Evolutionary conservation across 108 stramenopile genomes (phyloP).

Genomic region (Pseudonitzschia delicatissima): DNA sequence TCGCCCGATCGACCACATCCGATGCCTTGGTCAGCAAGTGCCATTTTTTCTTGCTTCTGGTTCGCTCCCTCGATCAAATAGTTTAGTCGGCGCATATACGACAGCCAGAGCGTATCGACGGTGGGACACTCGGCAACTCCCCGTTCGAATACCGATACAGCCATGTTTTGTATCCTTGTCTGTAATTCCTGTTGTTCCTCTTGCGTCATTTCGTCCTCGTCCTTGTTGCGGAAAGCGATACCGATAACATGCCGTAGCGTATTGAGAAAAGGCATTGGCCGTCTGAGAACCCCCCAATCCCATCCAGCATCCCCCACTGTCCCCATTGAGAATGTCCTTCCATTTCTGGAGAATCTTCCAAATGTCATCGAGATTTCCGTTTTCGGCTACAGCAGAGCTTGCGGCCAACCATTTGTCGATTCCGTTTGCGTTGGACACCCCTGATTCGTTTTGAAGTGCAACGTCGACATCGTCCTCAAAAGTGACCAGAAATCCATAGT

Average conservation of each 20-base stretch:
- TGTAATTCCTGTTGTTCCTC: slow-evolving; percentile 9
- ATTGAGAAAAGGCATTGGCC: slow-evolving; percentile 57
- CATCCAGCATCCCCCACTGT: slow-evolving; percentile 37
- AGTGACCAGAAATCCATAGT: slow-evolving; percentile 35
- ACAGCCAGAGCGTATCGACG: slow-evolving; percentile 72
- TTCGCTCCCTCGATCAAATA: neutral
- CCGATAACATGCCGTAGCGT: slow-evolving; percentile 34
- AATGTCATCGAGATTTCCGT: slow-evolving; percentile 19
- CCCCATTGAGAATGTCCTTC: neutral
- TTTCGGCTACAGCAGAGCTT: neutral
- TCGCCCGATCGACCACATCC: slow-evolving; percentile 62
- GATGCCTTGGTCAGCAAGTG: slow-evolving; percentile 15
- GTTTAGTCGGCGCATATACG: slow-evolving; percentile 55
- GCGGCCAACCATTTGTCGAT: slow-evolving; percentile 14
- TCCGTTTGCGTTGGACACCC: neutral
- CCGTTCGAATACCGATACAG: slow-evolving; percentile 61
- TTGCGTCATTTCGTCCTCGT: slow-evolving; percentile 8
- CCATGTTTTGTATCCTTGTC: slow-evolving; percentile 27
- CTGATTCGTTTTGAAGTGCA: neutral
- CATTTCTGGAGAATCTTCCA: slow-evolving; percentile 34
- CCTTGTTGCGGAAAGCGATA: neutral
- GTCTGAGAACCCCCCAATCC: slow-evolving; percentile 62
- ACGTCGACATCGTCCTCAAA: slow-evolving; percentile 66
- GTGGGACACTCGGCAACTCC: slow-evolving; percentile 86
- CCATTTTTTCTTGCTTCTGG: neutral